phyloP scores from a whole-genome alignment of 129 eudicot genomes.

The Erigeron canadensis region DNA sequence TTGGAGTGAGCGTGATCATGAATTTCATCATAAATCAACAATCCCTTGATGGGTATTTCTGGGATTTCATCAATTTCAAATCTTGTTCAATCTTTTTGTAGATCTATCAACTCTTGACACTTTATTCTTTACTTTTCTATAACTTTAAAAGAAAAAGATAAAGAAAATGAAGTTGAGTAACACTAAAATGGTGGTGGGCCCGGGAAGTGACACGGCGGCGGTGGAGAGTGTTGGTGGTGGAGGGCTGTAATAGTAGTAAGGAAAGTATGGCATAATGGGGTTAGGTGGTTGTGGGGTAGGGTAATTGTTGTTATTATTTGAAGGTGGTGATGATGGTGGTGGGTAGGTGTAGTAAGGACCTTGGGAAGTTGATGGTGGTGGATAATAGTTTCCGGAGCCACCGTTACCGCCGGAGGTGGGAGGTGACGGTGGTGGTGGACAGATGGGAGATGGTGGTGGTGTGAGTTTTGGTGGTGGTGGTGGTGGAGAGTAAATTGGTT shows the following conservation, averaged over 20 bases:
- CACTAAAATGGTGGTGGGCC: slow-evolving; percentile 15
- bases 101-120: slow-evolving; percentile 31
- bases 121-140: slow-evolving; percentile 23
- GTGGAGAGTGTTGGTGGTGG: slow-evolving; percentile 50
- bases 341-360: slow-evolving; percentile 37
- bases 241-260: slow-evolving; percentile 75
- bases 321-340: slow-evolving; percentile 39
- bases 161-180: slow-evolving; percentile 15
- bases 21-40: slow-evolving; percentile 1
- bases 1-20: slow-evolving; percentile 1
- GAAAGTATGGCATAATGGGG: slow-evolving; percentile 91
- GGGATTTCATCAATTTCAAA: slow-evolving; percentile 23
- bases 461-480: slow-evolving; percentile 48
- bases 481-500: slow-evolving; percentile 47
- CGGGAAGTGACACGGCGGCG: slow-evolving; percentile 27
- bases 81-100: slow-evolving; percentile 25
- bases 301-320: slow-evolving; percentile 26
- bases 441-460: slow-evolving; percentile 37
- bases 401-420: slow-evolving; percentile 39
- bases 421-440: slow-evolving; percentile 64
- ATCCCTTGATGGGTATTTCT: slow-evolving; percentile 23
- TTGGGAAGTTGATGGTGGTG: slow-evolving; percentile 47
- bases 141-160: slow-evolving; percentile 24
- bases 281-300: slow-evolving; percentile 83
- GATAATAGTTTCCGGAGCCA: slow-evolving; percentile 25